Evolutionary conservation across 495 filamentous ascomycete species (phyloP).

Genomic region (Melanomma pulvis-pyrius): DNA sequence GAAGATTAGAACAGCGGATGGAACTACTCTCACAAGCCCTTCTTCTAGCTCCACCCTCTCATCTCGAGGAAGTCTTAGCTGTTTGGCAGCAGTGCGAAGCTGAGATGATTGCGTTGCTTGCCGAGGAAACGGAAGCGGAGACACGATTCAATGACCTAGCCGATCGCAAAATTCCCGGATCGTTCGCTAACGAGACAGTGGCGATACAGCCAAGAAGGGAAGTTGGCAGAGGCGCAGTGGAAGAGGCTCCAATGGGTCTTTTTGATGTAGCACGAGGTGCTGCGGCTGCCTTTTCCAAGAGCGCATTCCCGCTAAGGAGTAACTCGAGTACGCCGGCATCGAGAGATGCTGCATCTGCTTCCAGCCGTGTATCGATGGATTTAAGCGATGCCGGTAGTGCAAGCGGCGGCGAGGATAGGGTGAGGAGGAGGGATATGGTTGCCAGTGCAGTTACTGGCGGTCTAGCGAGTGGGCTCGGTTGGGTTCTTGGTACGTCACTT

Average conservation of each 20-base stretch:
- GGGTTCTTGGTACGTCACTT: constrained; percentile 44
- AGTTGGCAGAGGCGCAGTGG: constrained; percentile 43
- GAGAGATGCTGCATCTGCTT: constrained; percentile 10
- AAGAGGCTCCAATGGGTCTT: constrained; percentile 89
- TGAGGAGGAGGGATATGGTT: constrained; percentile 49
- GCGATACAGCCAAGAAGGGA: constrained; percentile 43
- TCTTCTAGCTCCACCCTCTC: constrained; percentile 73
- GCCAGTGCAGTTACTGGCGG: constrained; percentile 47
- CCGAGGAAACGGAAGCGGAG: constrained; percentile 70
- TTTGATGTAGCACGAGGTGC: constrained; percentile 90
- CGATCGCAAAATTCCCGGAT: constrained; percentile 63
- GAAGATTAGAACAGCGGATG: constrained; percentile 79
- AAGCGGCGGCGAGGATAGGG: constrained; percentile 38
- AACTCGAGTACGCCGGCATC: constrained; percentile 3
- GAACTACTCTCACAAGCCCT: constrained; percentile 87
- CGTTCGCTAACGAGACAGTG: constrained; percentile 52
- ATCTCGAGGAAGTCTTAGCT: constrained; percentile 81
- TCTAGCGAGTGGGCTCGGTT: constrained; percentile 48
- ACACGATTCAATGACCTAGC: constrained; percentile 58
- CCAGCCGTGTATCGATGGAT: constrained; percentile 20
- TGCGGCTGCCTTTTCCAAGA: constrained; percentile 70
- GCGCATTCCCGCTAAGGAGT: constrained; percentile 58
- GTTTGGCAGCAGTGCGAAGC: constrained; percentile 87
- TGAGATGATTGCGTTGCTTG: constrained; percentile 69
- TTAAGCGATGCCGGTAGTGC: constrained; percentile 39